Evolutionary conservation across 1,139 yeast species (phyloP), one percentile per base, ranked within the genome.

Genomic region (Candida pseudoviswanathii): DNA sequence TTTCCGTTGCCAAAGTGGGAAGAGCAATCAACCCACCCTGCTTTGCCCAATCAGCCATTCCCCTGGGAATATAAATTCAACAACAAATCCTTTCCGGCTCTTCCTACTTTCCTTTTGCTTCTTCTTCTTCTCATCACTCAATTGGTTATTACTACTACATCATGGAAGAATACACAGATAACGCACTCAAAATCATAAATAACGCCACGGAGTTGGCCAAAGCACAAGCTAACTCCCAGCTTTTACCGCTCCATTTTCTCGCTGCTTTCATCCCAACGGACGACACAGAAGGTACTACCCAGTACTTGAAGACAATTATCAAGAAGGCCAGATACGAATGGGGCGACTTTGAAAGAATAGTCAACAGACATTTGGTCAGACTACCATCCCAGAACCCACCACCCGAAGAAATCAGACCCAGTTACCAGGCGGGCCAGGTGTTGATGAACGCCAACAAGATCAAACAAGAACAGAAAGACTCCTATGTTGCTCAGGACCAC

Each of bases 401-500:
- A 9, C 96, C 96, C 5, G 78, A 82, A 10, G 88, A 86, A 54
- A 74, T 89, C 5, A 75, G 86, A 44, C 86, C 92, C 49, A 78
- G 88, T 50, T 81, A 86, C 51, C 82, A 86, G 24, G 70, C 87
- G n/a, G 86, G 86, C 10, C 86, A 85, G 65, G 80, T 89, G 29
- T 70, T 90, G 49, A 78, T 81, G 54, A 80, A 80, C 42, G 92
- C 96, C 11, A 78, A 78, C 43, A 87, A 89, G 63, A 82, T 90
- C 58, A 87, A 88, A 68, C 77, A 84, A 47, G 89, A 87, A 60
- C 99, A 94, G 65, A 94, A 94, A 68, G 99, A 94, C 68, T 77
- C 85, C 34, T 94, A 82, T 63, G 81, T 94, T 51, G 99, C 97
- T 1, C 98, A 94, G 70, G 99, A 94, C 68, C 99, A 94, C 67